Conservation (phyloP, 1,284 basidiomycete genomes). For the Ustanciosporium gigantosporum region DNA sequence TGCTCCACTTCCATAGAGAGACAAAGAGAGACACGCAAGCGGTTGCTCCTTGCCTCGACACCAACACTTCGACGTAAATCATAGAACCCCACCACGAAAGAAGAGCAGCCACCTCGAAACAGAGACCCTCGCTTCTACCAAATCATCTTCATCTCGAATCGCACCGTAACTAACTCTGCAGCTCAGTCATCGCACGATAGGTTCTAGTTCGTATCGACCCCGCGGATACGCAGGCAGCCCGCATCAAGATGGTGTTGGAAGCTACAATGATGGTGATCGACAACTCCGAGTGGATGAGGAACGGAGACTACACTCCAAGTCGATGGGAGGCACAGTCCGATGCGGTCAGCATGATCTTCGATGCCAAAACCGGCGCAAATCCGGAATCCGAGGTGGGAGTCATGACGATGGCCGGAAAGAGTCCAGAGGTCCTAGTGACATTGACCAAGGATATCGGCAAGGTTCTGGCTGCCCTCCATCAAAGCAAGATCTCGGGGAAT, state of each 20-base stretch:
- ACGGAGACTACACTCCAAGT: conserved; percentile 88
- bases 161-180: too few species aligned
- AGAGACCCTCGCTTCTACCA: too few species aligned
- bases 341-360: conserved; percentile 86
- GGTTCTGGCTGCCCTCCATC: conserved; percentile 78
- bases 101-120: too few species aligned
- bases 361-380: conserved; percentile 86
- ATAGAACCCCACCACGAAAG: too few species aligned
- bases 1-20: too few species aligned
- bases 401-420: conserved; percentile 85
- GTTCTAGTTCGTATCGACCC: too few species aligned
- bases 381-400: conserved; percentile 95
- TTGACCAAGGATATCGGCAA: conserved; percentile 94
- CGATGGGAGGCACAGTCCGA: conserved; percentile 85
- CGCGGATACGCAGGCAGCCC: too few species aligned
- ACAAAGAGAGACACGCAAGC: too few species aligned
- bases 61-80: too few species aligned
- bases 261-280: conserved; percentile 61
- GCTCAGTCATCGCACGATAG: too few species aligned
- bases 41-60: too few species aligned
- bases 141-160: too few species aligned
- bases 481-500: conserved; percentile 74
- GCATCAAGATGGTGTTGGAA: conserved; percentile 59
- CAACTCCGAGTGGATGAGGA: conserved; percentile 65
- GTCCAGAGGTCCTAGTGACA: conserved; percentile 89